Conservation (phyloP, 2,329 filamentous ascomycete genomes). For the Teratosphaeria gauchensis region DNA sequence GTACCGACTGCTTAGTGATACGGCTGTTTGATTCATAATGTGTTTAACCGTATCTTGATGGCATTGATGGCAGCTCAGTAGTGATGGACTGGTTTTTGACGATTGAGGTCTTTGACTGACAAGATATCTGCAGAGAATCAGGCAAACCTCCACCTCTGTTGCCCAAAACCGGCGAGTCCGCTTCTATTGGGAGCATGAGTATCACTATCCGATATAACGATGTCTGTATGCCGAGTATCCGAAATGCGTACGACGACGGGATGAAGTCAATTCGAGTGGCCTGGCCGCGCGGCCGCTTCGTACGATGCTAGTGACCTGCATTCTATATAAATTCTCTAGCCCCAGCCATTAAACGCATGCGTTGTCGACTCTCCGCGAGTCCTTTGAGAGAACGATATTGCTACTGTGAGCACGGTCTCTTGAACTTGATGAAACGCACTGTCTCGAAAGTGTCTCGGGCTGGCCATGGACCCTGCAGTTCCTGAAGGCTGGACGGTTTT, state of each 20-base stretch:
- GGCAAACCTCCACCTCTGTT: background rate
- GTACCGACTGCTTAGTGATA: too few species aligned
- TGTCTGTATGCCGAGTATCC: background rate
- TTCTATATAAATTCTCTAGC: background rate
- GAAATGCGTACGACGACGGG: background rate
- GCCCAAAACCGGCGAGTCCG: background rate
- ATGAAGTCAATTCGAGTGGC: background rate
- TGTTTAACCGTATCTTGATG: too few species aligned
- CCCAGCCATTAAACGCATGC: background rate
- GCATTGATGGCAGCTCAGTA: too few species aligned
- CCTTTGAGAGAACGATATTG: background rate
- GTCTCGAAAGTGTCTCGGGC: background rate
- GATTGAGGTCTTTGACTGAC: too few species aligned
- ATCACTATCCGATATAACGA: background rate
- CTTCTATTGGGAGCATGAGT: background rate
- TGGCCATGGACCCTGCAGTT: background rate
- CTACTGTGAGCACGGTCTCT: background rate
- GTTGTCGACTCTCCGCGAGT: background rate
- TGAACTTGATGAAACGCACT: background rate
- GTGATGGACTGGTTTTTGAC: too few species aligned
- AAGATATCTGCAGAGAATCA: background rate
- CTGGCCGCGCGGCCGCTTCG: background rate
- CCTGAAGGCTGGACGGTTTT: background rate
- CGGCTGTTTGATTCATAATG: too few species aligned
- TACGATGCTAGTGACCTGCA: background rate